Evolutionary conservation across 164 flowering plant species (phyloP).

Genomic region (Taxillus chinensis): DNA sequence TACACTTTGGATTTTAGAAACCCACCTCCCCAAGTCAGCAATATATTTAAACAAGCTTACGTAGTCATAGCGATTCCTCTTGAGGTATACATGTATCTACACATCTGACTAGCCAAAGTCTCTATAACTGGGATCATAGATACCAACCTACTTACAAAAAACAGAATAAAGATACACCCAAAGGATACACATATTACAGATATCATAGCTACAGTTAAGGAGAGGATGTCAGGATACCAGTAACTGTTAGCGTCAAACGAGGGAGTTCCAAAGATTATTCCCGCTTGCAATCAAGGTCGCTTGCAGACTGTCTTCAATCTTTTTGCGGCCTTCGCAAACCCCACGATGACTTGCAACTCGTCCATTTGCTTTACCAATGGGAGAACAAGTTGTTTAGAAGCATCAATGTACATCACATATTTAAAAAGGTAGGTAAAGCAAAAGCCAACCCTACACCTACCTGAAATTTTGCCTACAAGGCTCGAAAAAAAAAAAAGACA

Average conservation of each 20-base stretch:
- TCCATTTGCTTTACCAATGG: constrained; percentile 71
- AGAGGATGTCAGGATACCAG: constrained; percentile 16
- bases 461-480: too few relatives aligned
- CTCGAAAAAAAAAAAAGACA: too few relatives aligned
- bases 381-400: not conserved
- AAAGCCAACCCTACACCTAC: too few relatives aligned
- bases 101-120: constrained; percentile 15
- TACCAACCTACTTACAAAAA: constrained; percentile 12
- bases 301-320: constrained; percentile 74
- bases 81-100: constrained; percentile 27
- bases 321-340: constrained; percentile 82
- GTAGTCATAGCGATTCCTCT: constrained; percentile 9
- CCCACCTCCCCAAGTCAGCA: constrained; percentile 27
- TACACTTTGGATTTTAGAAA: not conserved
- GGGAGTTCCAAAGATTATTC: constrained; percentile 9
- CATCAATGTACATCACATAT: too few relatives aligned
- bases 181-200: constrained; percentile 29
- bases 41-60: constrained; percentile 16
- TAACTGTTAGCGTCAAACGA: constrained; percentile 29
- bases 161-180: constrained; percentile 12
- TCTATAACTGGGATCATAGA: constrained; percentile 14
- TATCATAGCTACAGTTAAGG: constrained; percentile 11
- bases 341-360: constrained; percentile 88
- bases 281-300: constrained; percentile 20
- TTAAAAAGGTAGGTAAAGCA: too few relatives aligned